phyloP scores from a whole-genome alignment of 495 filamentous ascomycete species.

The Penicillium salamii region DNA sequence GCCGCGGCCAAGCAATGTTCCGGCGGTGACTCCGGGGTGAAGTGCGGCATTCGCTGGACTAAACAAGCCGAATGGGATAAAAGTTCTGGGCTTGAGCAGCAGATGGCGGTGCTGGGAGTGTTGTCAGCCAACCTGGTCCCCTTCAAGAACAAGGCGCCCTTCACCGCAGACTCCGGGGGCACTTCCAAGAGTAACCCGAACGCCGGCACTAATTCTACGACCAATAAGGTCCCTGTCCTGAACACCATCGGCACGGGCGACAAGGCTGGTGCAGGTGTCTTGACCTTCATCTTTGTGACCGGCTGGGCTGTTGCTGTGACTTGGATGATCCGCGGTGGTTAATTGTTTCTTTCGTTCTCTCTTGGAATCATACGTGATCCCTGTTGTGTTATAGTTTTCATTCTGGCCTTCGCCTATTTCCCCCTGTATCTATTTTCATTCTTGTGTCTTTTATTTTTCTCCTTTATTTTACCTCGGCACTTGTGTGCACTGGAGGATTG shows the following conservation, averaged over 20 bases:
- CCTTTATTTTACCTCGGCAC: slow-evolving; percentile 2
- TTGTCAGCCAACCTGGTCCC: slow-evolving; percentile 52
- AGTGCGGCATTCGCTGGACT: slow-evolving; percentile 54
- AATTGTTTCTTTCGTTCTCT: slow-evolving; percentile 1
- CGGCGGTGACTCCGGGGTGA: slow-evolving; percentile 44
- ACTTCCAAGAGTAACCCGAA: slow-evolving; percentile 60
- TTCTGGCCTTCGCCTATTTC: slow-evolving; percentile 4
- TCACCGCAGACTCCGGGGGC: slow-evolving; percentile 59
- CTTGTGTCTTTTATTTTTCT: background rate
- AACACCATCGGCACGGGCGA: slow-evolving; percentile 53
- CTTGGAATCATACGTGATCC: slow-evolving; percentile 10
- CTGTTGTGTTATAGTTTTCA: slow-evolving; percentile 16
- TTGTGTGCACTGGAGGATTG: slow-evolving; percentile 6
- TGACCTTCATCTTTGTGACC: slow-evolving; percentile 57
- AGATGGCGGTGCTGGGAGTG: slow-evolving; percentile 59
- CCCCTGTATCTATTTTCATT: slow-evolving; percentile 15
- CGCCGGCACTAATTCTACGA: slow-evolving; percentile 46
- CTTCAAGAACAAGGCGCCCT: slow-evolving; percentile 44
- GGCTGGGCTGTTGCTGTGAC: slow-evolving; percentile 48
- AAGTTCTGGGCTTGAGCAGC: slow-evolving; percentile 51
- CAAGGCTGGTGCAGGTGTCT: slow-evolving; percentile 60
- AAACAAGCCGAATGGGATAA: slow-evolving; percentile 41
- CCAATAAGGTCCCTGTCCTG: slow-evolving; percentile 20
- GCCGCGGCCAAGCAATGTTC: slow-evolving; percentile 63
- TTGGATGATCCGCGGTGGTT: slow-evolving; percentile 43